phyloP scores from a whole-genome alignment of 1,284 basidiomycete species.

The Ustilago xerochloae region DNA sequence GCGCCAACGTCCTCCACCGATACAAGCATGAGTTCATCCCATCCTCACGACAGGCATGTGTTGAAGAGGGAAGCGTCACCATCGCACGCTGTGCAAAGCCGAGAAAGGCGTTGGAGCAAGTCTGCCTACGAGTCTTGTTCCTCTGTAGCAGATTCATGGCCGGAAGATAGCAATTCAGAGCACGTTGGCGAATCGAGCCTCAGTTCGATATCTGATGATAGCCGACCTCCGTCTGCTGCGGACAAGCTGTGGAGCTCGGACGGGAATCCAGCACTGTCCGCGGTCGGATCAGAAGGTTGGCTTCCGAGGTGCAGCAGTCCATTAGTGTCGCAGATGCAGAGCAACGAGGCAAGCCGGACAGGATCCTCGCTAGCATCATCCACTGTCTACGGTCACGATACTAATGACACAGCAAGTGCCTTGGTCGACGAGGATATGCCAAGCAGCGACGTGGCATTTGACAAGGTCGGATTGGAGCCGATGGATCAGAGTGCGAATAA shows the following conservation, averaged over 20 bases:
- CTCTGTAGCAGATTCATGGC: slow-evolving; percentile 34
- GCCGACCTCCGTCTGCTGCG: slow-evolving; percentile 21
- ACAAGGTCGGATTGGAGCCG: not conserved
- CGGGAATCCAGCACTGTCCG: not conserved
- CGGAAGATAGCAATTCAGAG: slow-evolving; percentile 33
- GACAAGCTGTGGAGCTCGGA: slow-evolving; percentile 13
- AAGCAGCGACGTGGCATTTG: too few relatives aligned
- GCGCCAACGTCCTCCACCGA: not conserved
- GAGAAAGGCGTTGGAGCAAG: slow-evolving; percentile 14
- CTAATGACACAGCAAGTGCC: slow-evolving; percentile 14
- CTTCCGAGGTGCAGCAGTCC: slow-evolving; percentile 20
- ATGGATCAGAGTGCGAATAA: not conserved
- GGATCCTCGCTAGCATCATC: slow-evolving; percentile 36
- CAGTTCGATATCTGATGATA: slow-evolving; percentile 34
- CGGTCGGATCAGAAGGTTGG: slow-evolving; percentile 5
- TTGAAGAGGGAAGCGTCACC: slow-evolving; percentile 8
- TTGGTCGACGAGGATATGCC: too few relatives aligned
- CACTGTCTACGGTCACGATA: slow-evolving; percentile 25
- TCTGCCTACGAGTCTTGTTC: slow-evolving; percentile 16
- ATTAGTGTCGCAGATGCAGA: not conserved
- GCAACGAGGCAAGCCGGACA: slow-evolving; percentile 20
- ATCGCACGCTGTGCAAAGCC: slow-evolving; percentile 8
- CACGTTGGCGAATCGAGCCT: slow-evolving; percentile 30
- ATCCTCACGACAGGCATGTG: not conserved
- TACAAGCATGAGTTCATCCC: slow-evolving; percentile 4